Evolutionary conservation across 192 early-diverging fungal genomes (phyloP).

Genomic region (Linnemannia hyalina): DNA sequence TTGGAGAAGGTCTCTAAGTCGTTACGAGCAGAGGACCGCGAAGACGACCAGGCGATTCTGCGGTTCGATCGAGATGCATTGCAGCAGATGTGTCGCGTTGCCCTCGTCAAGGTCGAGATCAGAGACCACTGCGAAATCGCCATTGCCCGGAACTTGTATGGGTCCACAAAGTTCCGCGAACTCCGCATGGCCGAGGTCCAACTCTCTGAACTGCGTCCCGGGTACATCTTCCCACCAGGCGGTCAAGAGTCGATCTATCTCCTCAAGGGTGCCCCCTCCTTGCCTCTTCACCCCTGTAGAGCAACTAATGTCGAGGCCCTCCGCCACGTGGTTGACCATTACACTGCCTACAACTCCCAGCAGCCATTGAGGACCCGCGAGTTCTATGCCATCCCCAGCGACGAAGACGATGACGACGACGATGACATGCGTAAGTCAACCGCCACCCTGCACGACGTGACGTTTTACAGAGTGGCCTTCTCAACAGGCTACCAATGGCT

Average conservation of each 20-base stretch:
- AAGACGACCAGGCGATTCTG: constrained; percentile 52
- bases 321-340: constrained; percentile 46
- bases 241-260: constrained; percentile 56
- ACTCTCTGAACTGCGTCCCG: constrained; percentile 29
- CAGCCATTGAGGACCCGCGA: constrained; percentile 46
- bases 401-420: constrained; percentile 44
- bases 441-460: constrained; percentile 37
- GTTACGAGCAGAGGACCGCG: constrained; percentile 37
- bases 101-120: constrained; percentile 47
- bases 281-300: constrained; percentile 48
- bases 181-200: constrained; percentile 52
- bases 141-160: constrained; percentile 53
- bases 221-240: constrained; percentile 52
- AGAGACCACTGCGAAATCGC: constrained; percentile 53
- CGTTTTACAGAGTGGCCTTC: constrained; percentile 50
- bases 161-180: constrained; percentile 52
- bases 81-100: constrained; percentile 48
- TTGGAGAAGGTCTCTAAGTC: constrained; percentile 49
- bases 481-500: constrained; percentile 51
- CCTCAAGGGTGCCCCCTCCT: constrained; percentile 48
- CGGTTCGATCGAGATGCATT: constrained; percentile 48
- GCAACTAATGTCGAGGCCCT: constrained; percentile 56
- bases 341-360: constrained; percentile 50
- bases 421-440: constrained; percentile 26
- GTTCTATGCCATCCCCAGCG: constrained; percentile 39